A percentile compares a stretch with the other conserved stretches of the same genome.
phyloP scores from a whole-genome alignment of 495 filamentous ascomycete species.

The Pyrenopolyporus hunteri region DNA sequence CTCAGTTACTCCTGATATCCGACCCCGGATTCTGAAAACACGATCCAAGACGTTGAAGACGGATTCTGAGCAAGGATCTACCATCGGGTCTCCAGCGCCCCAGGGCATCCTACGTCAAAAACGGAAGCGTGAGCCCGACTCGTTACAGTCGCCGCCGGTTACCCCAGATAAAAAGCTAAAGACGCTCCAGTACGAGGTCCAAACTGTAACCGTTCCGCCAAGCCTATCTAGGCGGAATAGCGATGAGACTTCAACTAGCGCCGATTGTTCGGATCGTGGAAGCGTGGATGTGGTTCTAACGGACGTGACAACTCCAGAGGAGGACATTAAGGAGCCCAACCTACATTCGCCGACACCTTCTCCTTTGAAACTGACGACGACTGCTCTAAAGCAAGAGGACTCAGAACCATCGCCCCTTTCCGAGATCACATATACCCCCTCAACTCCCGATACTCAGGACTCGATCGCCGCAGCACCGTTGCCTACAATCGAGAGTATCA shows the following conservation, averaged over 20 bases:
- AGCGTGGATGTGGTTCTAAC: constrained; percentile 43
- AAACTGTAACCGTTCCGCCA: constrained; percentile 31
- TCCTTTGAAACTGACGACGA: constrained; percentile 40
- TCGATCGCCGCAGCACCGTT: constrained; percentile 32
- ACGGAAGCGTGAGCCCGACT: constrained; percentile 43
- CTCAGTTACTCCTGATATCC: constrained; percentile 56
- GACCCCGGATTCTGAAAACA: constrained; percentile 49
- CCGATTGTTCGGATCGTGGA: constrained; percentile 29
- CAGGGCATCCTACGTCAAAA: constrained; percentile 34
- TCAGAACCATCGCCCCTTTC: constrained; percentile 30
- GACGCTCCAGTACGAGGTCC: constrained; percentile 43
- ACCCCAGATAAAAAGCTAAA: constrained; percentile 54
- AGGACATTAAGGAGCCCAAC: constrained; percentile 43
- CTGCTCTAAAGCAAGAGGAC: constrained; percentile 42
- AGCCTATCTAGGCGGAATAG: constrained; percentile 37
- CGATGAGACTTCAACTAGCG: constrained; percentile 33
- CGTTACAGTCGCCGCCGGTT: constrained; percentile 50
- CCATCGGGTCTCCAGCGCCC: constrained; percentile 27
- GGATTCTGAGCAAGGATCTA: constrained; percentile 40
- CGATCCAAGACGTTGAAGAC: constrained; percentile 42
- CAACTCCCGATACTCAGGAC: constrained; percentile 23
- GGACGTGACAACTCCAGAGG: constrained; percentile 50
- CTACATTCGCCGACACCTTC: constrained; percentile 48
- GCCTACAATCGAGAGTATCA: constrained; percentile 13
- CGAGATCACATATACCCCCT: constrained; percentile 34